Evolutionary conservation across 441 rosid species (phyloP), one percentile per base, ranked within the genome.

Genomic region (Melastoma candidum): DNA sequence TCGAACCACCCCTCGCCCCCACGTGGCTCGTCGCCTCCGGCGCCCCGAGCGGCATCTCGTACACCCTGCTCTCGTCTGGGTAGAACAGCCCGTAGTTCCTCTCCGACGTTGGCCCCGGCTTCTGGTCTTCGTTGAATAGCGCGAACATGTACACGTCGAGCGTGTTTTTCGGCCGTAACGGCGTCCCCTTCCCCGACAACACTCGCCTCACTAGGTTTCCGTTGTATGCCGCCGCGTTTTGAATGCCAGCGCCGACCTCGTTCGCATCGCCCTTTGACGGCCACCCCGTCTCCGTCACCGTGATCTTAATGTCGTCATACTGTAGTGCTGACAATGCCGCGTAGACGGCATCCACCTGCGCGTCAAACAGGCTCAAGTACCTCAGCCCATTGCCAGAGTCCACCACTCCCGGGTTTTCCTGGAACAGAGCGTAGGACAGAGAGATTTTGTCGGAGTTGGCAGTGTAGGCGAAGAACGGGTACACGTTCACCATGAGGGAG

Each of bases 291-390:
- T 83, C 90, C 29, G 79, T 65, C 48, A 83, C 82, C 26, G 64
- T 76, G 10, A 80, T 26, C 68, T 68, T 72, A 0, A 83, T 56
- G 71, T 76, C 81, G 56, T 59, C 58, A 46, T 72, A 74, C 26
- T 74, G 64, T 2, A 76, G 47, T 2, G 86, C 84, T 7, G 69
- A 26, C 82, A 83, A 68, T 45, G 90, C 90, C 1, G 86, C 78
- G 47, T 57, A 78, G 55, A 90, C 90, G 12, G 98, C 95, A 68
- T 84, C 98, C 59, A 87, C 55, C 48, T 90, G 93, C 3, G 96
- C 98, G 1, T 90, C 98, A 1, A 90, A 61, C 11, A 90, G 82
- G 67, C 68, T 90, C n/a, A 4, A 4, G 43, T 90, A 90, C 45
- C 68, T 81, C 65, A 83, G 60, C 12, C 93, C 96, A 59, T 73